Evolutionary conservation across 257 asterid species (phyloP), one percentile per base, ranked within the genome.

Genomic region (Solanum pennellii): DNA sequence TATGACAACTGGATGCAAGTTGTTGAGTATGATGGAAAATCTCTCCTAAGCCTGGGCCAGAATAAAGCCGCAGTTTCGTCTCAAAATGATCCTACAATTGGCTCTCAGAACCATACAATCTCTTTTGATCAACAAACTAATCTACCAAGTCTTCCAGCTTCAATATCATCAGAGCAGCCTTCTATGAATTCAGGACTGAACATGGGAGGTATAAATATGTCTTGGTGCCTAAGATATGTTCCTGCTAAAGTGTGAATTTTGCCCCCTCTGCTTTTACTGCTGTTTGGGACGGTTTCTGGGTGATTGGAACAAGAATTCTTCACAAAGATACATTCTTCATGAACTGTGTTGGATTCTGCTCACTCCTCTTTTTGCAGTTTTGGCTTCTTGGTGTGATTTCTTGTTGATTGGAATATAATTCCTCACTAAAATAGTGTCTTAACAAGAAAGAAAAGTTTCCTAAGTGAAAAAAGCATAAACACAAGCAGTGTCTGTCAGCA

Each of bases 1-100:
- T 96, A 96, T 89, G 99, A 95, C 60, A 93, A 96, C 88, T 96
- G 99, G 99, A 90, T 85, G 89, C 92, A 94, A 82, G 99, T 96
- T 71, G 88, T 95, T 84, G 99, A 96, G 87, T 96, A 95, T 75
- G 99, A 96, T 80, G 97, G 98, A 86, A 94, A 94, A 91, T 95
- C 98, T 87, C 97, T 96, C 86, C 87, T 94, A 73, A 94, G 95
- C 90, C 91, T 92, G 75, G 89, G 90, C 47, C 92, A 94, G 59
- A 89, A 65, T 74, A 93, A 90, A 87, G 88, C 88, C 76, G 42
- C 95, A 86, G 94, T 86, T 73, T 42, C 90, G 29, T 71, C 93
- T 59, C 90, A 83, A 75, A 89, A 88, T 89, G 94, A 93, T 89
- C 86, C 52, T 85, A 75, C 91, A 84, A 87, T 66, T 31, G 93